Evolutionary conservation across 2,329 filamentous ascomycete genomes (phyloP), one percentile per base, ranked within the genome.

Genomic region (Periconia sp.): DNA sequence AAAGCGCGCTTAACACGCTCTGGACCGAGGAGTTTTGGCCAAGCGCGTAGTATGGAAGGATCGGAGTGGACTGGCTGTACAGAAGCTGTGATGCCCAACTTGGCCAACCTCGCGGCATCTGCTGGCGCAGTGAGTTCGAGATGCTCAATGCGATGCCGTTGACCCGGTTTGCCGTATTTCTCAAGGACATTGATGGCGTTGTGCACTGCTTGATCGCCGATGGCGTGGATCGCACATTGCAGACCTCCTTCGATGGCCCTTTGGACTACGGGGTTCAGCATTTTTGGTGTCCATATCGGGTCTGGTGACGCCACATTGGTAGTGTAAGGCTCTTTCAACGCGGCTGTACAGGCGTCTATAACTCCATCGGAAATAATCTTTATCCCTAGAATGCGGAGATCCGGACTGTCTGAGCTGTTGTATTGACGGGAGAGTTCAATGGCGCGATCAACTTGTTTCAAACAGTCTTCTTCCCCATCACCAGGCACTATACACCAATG

Each of bases 1-100:
- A 88, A 88, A 0, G 84, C 84, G 14, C 84, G 76, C 47, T 75
- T 76, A 71, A 84, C 82, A 1, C 84, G 76, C 15, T 79, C 71
- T 1, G 69, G 62, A 1, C 83, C 85, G 3, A 88, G 71, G 15
- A 88, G 76, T 8, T 75, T 71, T 0, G 83, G 83, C 83, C 85
- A 89, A 0, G 83, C 84, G 27, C 79, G 75, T 2, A 88, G 72
- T 51, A 87, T 85, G 0, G 84, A 82, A 0, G 86, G 85, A 67
- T 96, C 92, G 61, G 92, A 90, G 73, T 92, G 96, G 76, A 95
- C 96, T 19, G 92, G 94, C 77, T 96, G 91, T 60, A 96, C 96
- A 52, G 90, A 90, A 55, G 96, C 92, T 52, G 91, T 96, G 70
- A 88, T 86, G 46, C 85, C 83, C 3, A 85, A 72, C 20, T 73